Base-by-base conservation (phyloP, 345 rosid species). In the Angophora floribunda region DNA sequence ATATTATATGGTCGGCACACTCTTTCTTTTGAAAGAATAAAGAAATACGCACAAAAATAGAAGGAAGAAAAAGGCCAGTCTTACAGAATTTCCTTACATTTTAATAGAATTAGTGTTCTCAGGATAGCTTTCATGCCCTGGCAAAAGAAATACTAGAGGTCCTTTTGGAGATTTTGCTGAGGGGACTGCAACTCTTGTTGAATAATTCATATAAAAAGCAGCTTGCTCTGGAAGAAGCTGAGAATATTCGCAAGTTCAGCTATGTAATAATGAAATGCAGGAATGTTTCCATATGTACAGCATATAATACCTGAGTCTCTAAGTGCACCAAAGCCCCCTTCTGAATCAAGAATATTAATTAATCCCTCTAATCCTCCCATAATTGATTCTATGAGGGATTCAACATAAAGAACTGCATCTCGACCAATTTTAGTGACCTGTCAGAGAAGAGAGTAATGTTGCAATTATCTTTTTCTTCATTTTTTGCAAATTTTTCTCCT, bases 221-320 rank as follows among this genome's bases (percentile, higher is more conserved):
- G 99, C 99, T 89, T 97, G 99, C 93, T 98, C 99, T 70, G 99
- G 99, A 92, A 96, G 96, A 91, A 98, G 97, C 99, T 98, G 98
- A 93, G 88, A 93, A 90, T 90, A 82, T 52, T 90, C 79, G 52
- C 65, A 70, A 85, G 52, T 86, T 93, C 88, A 92, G 91, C 89
- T 89, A 79, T 85, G 61, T 22, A 13, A 87, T 61, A 55, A n/a
- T 75, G 9, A 50, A 52, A 41, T 49, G 63, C 85, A 44, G 67
- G 88, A 89, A 14, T 15, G 49, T 21, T 67, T 88, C 63, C 63
- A 86, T 70, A 87, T 45, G 84, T 78, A 51, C 78, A 87, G 87
- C 89, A 11, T 52, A 26, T 88, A 51, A 75, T 91, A 98, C 99
- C 99, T 97, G 99, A 90, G 94, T 92, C 91, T 97, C 99, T n/a